Evolutionary conservation across 306 rosid species (phyloP), one percentile per base, ranked within the genome.

Genomic region (Rosa persica): DNA sequence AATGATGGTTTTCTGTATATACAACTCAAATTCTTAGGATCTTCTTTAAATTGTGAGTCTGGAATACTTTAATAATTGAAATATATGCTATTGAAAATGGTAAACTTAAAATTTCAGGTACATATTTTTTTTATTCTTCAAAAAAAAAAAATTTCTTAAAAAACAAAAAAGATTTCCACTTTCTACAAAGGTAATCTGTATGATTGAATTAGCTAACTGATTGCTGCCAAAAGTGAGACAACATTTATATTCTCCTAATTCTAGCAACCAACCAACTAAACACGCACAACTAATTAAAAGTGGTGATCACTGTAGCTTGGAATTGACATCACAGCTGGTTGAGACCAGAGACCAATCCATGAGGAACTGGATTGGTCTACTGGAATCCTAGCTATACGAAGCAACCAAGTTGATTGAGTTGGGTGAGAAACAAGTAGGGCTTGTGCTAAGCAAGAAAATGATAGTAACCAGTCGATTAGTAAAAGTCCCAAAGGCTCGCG

Each of bases 221-320:
- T 61, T 87, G 86, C 81, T 48, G 79, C 85, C 82, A 42, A 81
- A 81, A 39, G 61, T 52, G 87, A 89, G 89, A 86, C 85, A 87
- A 70, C 74, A 81, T 78, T 67, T 86, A 68, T 66, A 66, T 38
- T 39, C 71, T 19, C 47, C 71, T 39, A 38, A 39, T 55, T 73
- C 72, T 75, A 66, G 39, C 84, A 80, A 84, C 87, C 86, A 80
- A 86, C 86, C 80, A 84, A 60, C 48, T 39, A 40, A 5, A 70
- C 78, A 30, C 36, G 36, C 3, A 65, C 82, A 86, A 81, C 88
- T 76, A 81, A 80, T 67, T 54, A 22, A 44, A 75, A 75, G 78
- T 60, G 76, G 46, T 79, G 68, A 72, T 70, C 1, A 19, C 42
- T 16, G 40, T 72, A 76, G 52, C 48, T 10, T n/a, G 67, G 38